Evolutionary conservation across 306 rosid species (phyloP), one percentile per base, ranked within the genome.

Genomic region (Echinosophora koreensis): DNA sequence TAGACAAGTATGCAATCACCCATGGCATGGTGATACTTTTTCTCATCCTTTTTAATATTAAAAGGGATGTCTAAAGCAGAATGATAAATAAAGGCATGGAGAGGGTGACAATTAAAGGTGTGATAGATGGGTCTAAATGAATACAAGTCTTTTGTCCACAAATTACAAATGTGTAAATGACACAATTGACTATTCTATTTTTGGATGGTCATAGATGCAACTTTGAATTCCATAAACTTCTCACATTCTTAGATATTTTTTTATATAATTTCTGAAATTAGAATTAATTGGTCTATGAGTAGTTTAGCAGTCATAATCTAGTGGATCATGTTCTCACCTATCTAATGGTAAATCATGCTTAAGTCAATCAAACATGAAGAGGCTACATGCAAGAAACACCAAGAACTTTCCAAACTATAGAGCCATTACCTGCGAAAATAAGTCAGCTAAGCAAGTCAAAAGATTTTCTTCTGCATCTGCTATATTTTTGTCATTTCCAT

Each of bases 371-470:
- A 47, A 71, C 34, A 41, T 35, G 63, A 70, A 56, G 71, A 35
- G 34, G 49, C 37, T 35, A 28, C 30, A 5, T 13, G 34, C 77
- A 77, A 49, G 13, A 71, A 61, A 76, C 6, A 38, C 8, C 65
- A 22, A 30, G 78, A 55, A 35, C 13, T 59, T 46, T 54, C 70
- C 49, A 39, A 62, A 71, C 9, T 22, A 61, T 9, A 55, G 27
- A 41, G 39, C 27, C 17, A 6, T 70, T 84, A 90, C 97, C 94
- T 93, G 96, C 3, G 90, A 84, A 89, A 93, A 93, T 80, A 93
- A 83, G 88, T 93, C 97, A 2, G 96, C 97, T 65, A 93, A 83
- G 87, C 97, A 93, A 41, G 97, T 89, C 80, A 93, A 85, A 27
- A 93, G 96, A 85, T 93, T 93, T 80, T 93, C 97, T 78, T 93